Evolutionary conservation across 129 eudicot species (phyloP).

Genomic region (Kitagawia praeruptora): DNA sequence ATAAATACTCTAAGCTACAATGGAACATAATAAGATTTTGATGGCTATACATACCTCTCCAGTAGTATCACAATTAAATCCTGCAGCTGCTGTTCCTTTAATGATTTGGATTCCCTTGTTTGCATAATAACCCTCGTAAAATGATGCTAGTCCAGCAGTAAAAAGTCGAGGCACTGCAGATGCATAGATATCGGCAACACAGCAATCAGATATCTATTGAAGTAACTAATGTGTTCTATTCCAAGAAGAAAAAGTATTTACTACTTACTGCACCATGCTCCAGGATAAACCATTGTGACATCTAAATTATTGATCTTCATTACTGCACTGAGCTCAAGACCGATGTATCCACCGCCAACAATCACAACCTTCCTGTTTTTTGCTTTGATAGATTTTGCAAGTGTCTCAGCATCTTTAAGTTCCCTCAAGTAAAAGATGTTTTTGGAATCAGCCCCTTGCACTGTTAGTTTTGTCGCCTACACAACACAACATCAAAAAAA

Average conservation of each 20-base stretch:
- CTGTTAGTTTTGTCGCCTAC: constrained; percentile 82
- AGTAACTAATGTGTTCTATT: constrained; percentile 10
- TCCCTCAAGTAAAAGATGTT: constrained; percentile 92
- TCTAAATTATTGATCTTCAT: constrained; percentile 60
- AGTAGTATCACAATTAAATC: constrained; percentile 48
- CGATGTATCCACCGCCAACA: constrained; percentile 99
- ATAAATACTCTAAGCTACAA: background rate
- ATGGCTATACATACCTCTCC: constrained; percentile 61
- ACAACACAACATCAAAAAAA: constrained; percentile 14
- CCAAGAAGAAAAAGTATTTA: constrained; percentile 5
- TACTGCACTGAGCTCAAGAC: constrained; percentile 96
- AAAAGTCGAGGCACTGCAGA: constrained; percentile 92
- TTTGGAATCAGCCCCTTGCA: constrained; percentile 89
- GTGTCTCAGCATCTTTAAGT: constrained; percentile 86
- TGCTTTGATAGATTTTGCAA: constrained; percentile 68
- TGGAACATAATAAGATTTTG: background rate
- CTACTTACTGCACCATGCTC: constrained; percentile 99
- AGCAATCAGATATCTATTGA: constrained; percentile 29
- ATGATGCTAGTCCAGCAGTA: constrained; percentile 92
- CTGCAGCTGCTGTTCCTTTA: constrained; percentile 91
- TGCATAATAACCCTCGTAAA: constrained; percentile 79
- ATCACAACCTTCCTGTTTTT: constrained; percentile 75
- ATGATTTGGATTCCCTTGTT: constrained; percentile 74
- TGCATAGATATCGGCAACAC: constrained; percentile 14
- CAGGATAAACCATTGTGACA: constrained; percentile 96